Base-by-base conservation (phyloP, 257 asterid genomes). In the Solanum lignicaule region DNA sequence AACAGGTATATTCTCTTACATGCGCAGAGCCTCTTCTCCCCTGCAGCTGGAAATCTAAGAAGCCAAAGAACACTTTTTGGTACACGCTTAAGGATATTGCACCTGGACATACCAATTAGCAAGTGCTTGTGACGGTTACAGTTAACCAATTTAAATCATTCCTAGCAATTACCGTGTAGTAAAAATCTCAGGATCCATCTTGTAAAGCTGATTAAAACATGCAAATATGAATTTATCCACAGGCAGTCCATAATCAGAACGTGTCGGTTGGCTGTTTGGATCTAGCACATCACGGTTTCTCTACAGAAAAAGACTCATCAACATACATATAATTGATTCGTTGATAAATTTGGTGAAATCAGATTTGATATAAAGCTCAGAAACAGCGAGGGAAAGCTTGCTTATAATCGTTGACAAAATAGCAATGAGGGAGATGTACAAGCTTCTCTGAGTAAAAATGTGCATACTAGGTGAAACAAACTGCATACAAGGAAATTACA, bases 111-210 rank as follows among this genome's bases (percentile, higher is more conserved):
- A 41, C 46, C 46, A 87, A 74, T 74, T 38, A 62, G 85, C 32
- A 86, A 58, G 71, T 27, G 27, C 66, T 27, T 73, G 38, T 10
- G 39, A 74, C 58, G 62, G 46, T 73, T 60, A 69, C 16, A 85
- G 68, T 73, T 21, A 31, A 52, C 16, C 21, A 81, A 41, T 29
- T 74, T 23, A 25, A 66, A 58, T 18, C 27, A 65, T 71, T 73
- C 75, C 72, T 76, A 71, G 72, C 74, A 52, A 65, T 66, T 95
- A 97, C 99, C 99, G 96, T 76, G 98, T 94, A 0, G 84, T 88
- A 86, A 96, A 93, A 88, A 97, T 95, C 78, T 96, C 99, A 5
- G 99, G 99, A 89, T 97, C 99, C 99, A 97, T 97, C 97, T 97
- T 97, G 93, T 97, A 95, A 82, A 97, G 99, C 90, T 97, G 99